phyloP scores from a whole-genome alignment of 805 yeast species.

The Sungouiella thailandica region DNA sequence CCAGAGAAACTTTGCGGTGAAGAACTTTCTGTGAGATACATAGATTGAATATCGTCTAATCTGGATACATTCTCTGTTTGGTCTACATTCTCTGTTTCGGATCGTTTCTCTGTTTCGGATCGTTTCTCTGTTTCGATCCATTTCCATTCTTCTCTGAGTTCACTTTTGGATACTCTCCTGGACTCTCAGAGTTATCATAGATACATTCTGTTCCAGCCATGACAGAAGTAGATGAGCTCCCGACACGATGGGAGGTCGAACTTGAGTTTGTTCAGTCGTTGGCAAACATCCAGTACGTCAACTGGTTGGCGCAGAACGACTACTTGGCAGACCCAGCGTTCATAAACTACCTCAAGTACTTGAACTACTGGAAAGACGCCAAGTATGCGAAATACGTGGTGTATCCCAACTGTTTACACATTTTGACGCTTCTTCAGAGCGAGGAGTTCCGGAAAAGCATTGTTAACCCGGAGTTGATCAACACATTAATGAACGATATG shows the following conservation, averaged over 20 bases:
- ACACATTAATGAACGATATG: conserved; percentile 68
- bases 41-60: no score
- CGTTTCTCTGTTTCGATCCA: no score
- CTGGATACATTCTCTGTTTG: no score
- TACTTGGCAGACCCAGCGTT: conserved; percentile 69
- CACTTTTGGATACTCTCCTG: no score
- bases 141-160: no score
- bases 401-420: conserved; percentile 84
- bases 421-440: conserved; percentile 58
- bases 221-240: conserved; percentile 30
- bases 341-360: conserved; percentile 68
- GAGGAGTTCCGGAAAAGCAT: conserved; percentile 52
- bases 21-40: no score
- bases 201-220: no score
- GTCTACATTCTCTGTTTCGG: no score
- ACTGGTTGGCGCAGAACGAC: conserved; percentile 80
- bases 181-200: no score
- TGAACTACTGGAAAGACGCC: conserved; percentile 81
- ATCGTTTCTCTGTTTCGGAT: no score
- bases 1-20: no score
- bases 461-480: conserved; percentile 51
- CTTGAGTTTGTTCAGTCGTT: conserved; percentile 92
- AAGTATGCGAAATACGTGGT: conserved; percentile 66
- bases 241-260: conserved; percentile 84
- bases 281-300: conserved; percentile 83